A percentile compares a stretch with the other conserved stretches of the same genome.
Evolutionary conservation across 169 alveolate genomes (phyloP).

Genomic region (Babesia divergens): DNA sequence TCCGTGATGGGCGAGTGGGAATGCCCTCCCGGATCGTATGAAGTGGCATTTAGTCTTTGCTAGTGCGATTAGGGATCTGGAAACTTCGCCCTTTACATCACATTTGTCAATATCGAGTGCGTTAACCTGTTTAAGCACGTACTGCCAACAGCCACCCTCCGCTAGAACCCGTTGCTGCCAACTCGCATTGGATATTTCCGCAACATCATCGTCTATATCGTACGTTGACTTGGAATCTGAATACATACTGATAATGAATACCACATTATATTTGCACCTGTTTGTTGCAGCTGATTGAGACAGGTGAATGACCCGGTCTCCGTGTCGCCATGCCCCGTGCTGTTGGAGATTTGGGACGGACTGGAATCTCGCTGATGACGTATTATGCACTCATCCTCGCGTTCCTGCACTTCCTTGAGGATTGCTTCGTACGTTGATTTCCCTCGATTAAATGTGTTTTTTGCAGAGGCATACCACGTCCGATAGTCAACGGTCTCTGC

Average conservation of each 20-base stretch:
- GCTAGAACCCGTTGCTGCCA: constrained; percentile 17
- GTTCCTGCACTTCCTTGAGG: constrained; percentile 5
- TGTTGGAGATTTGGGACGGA: background rate
- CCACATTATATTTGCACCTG: background rate
- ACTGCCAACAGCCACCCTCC: constrained; percentile 76
- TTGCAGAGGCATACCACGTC: constrained; percentile 37
- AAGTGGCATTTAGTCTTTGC: constrained; percentile 79
- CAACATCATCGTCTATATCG: constrained; percentile 32
- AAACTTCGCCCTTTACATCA: constrained; percentile 72
- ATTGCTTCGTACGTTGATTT: constrained; percentile 29
- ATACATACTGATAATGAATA: background rate
- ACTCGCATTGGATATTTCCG: background rate
- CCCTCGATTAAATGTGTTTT: constrained; percentile 28
- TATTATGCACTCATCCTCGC: constrained; percentile 49
- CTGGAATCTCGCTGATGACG: background rate
- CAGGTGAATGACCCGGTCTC: constrained; percentile 15
- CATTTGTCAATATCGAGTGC: constrained; percentile 69
- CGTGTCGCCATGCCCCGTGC: background rate
- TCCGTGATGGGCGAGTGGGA: constrained; percentile 73
- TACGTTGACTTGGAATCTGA: background rate
- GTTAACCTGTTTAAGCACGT: constrained; percentile 68
- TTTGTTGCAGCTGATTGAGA: background rate
- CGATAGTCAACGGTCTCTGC: constrained; percentile 8
- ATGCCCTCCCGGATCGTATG: constrained; percentile 68
- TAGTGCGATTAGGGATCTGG: constrained; percentile 74